Conservation (phyloP, 768 basidiomycete species). For the Scleroderma citrinum region DNA sequence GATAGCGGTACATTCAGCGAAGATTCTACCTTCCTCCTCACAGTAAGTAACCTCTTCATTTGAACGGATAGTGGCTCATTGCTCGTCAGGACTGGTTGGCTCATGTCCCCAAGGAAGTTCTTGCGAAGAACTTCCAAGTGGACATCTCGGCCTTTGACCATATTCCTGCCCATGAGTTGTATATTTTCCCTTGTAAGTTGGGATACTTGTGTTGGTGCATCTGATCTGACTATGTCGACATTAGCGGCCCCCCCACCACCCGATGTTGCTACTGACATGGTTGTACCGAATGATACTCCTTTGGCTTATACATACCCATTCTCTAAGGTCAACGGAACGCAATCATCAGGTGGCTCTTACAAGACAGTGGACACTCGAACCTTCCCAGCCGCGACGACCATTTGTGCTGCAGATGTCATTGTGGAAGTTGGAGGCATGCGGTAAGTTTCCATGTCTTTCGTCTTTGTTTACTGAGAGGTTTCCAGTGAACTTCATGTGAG, state of each 20-base stretch:
- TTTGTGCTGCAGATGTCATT: constrained; percentile 51
- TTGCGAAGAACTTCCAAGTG: constrained; percentile 60
- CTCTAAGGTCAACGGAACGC: constrained; percentile 40
- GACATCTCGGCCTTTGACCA: constrained; percentile 44
- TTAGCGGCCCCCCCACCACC: constrained; percentile 38
- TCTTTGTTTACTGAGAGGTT: neutral
- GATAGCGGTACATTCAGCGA: constrained; percentile 45
- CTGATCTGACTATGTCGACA: neutral
- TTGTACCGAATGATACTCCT: constrained; percentile 44
- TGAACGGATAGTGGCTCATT: neutral
- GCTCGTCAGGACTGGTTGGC: constrained; percentile 57
- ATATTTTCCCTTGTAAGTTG: constrained; percentile 44
- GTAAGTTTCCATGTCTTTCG: constrained; percentile 27
- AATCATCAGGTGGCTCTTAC: constrained; percentile 48
- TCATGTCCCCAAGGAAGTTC: constrained; percentile 51
- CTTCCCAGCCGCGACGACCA: constrained; percentile 48
- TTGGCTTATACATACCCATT: constrained; percentile 50
- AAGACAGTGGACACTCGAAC: constrained; percentile 54
- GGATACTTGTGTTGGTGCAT: neutral
- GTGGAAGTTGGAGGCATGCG: constrained; percentile 59
- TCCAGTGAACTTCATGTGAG: constrained; percentile 42
- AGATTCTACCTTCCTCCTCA: constrained; percentile 49
- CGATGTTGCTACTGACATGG: constrained; percentile 38
- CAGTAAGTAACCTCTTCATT: constrained; percentile 7
- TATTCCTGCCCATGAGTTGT: constrained; percentile 48